Base-by-base conservation (phyloP, 495 filamentous ascomycete genomes). In the Astrothelium subdiscretum region DNA sequence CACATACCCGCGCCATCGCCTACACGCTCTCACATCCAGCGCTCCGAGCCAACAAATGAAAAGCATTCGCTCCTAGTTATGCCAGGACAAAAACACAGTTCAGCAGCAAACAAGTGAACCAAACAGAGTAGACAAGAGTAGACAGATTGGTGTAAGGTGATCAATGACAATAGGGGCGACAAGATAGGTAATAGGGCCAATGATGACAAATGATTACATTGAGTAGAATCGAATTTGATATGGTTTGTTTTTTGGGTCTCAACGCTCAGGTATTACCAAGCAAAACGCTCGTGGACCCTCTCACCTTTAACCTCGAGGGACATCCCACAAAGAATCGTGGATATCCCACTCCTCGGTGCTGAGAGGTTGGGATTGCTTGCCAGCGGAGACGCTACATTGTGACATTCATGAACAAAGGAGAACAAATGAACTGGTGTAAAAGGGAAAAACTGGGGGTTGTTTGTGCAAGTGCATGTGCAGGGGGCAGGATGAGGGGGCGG, bases 251-350 rank as follows among this genome's bases (percentile, higher is more conserved):
- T 8, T 26, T 8, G 5, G 6, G 48, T 54, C 48, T 54, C 48
- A 29, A 54, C 48, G 48, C 48, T 54, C 48, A 20, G 20, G 20
- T 54, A 29, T 54, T 54, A 54, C 48, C 48, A 54, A 54, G 48
- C 48, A 54, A 48, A 48, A 48, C 43, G 20, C 43, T 48, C 43
- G 5, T 27, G 5, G 15, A 29, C 20, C 48, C 48, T 66, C 59
- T 62, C 61, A 68, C 62, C 68, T 72, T 72, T 61, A 72, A 72
- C 70, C 70, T 72, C 70, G 67, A 70, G 65, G 58, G 61, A 38
- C 38, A 32, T 42, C 52, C 27, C 4, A 15, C 35, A 20, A 42
- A 18, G 31, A 31, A 24, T 26, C 1, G 57, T 22, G 54, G 60
- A 32, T 51, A n/a, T 60, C 61, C 69, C 62, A 65, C 71, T 71